Evolutionary conservation across 2,329 filamentous ascomycete genomes (phyloP).

Genomic region (Talaromyces amestolkiae): DNA sequence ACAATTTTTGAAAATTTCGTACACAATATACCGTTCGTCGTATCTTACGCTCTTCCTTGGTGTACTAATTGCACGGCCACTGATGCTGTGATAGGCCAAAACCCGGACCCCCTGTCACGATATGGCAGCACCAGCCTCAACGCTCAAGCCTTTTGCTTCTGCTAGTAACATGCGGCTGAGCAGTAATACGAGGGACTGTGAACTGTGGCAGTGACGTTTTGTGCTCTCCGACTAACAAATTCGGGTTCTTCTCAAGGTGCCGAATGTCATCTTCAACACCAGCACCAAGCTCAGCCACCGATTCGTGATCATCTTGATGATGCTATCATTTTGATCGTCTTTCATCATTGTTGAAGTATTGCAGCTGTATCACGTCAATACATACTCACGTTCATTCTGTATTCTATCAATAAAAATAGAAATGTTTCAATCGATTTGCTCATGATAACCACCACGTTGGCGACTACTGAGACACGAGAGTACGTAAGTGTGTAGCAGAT

Average conservation of each 20-base stretch:
- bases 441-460: background rate
- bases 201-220: conserved; percentile 1
- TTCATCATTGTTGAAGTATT: background rate
- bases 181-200: background rate
- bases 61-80: background rate
- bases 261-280: background rate
- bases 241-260: background rate
- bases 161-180: background rate
- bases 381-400: background rate
- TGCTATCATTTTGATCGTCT: background rate
- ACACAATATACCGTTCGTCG: background rate
- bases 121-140: conserved; percentile 7
- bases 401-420: background rate
- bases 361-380: background rate
- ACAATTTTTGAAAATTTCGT: background rate
- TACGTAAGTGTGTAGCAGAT: background rate
- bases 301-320: background rate
- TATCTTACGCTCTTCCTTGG: background rate
- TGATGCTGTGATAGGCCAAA: background rate
- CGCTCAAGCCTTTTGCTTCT: background rate
- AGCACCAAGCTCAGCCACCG: conserved; percentile 2
- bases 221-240: background rate
- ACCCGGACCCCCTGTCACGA: background rate
- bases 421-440: conserved; percentile 2
- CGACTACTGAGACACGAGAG: conserved; percentile 13